Evolutionary conservation across 129 eudicot genomes (phyloP), one percentile per base, ranked within the genome.

Genomic region (Helianthus tuberosus): DNA sequence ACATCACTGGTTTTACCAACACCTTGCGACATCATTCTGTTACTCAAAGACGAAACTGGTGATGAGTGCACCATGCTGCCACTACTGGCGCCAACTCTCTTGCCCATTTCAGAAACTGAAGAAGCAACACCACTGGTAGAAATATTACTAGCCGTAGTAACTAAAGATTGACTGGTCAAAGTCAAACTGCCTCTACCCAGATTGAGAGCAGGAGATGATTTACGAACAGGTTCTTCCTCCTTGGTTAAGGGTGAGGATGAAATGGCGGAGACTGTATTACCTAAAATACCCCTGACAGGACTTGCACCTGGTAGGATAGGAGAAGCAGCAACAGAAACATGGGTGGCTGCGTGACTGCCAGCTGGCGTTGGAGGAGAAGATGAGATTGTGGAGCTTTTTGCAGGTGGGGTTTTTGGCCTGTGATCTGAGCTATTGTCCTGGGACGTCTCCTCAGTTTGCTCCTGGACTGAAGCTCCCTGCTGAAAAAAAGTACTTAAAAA

Each of bases 191-290:
- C 85, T 74, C 94, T 84, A 64, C 90, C 85, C 77, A 85, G 73
- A 71, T 88, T 69, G 13, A 87, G 83, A 51, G 96, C 90, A 5
- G 94, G 92, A 71, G 96, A 84, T 68, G 96, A 75, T 79, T 86
- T 95, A 15, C 78, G 90, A 66, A 76, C 87, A 79, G 99, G 93
- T 0, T 95, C 99, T 78, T 91, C 99, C 71, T 91, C 99, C 66
- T 87, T 81, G 65, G 68, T 78, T 57, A 79, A 20, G 11, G 95
- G 88, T 58, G 99, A 76, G 47, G 92, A 82, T 63, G 85, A 76
- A 16, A 68, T 59, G 35, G 88, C 7, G 39, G 83, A 80, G 77
- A 71, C 81, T 74, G 80, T 71, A 72, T 57, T 74, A 20, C 82
- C 90, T 72, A 82, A 71, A 39, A 77, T 35, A 57, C 82, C 85